Evolutionary conservation across 441 rosid species (phyloP).

Genomic region (Erodium chrysanthum): DNA sequence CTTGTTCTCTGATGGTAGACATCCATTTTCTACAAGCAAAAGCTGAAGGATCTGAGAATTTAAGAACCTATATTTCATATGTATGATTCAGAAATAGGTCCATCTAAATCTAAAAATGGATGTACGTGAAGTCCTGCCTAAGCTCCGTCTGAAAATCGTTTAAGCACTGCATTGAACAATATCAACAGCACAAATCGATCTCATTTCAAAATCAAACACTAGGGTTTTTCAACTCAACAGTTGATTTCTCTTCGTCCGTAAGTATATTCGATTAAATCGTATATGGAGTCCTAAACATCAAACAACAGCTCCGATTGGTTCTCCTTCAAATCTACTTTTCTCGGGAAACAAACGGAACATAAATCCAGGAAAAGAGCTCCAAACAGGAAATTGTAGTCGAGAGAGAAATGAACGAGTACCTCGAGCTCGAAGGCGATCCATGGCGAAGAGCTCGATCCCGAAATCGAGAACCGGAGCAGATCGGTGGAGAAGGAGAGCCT

Average conservation of each 20-base stretch:
- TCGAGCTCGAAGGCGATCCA: conserved; percentile 62
- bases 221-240: background rate
- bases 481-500: conserved; percentile 59
- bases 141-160: conserved; percentile 65
- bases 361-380: background rate
- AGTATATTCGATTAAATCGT: background rate
- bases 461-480: conserved; percentile 77
- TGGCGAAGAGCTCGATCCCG: conserved; percentile 79
- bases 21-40: no score
- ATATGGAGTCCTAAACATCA: background rate
- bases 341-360: background rate
- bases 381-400: background rate
- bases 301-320: background rate
- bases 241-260: background rate
- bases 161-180: conserved; percentile 46
- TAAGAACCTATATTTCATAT: no score
- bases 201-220: background rate
- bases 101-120: no score
- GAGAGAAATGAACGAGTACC: background rate
- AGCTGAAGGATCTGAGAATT: no score
- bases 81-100: no score
- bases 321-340: background rate
- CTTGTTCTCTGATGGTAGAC: no score
- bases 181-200: background rate
- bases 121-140: no score